These are phyloP conservation scores for Colletotrichum lini DNA, from an alignment of 2,329 filamentous ascomycete species.

Conservation along the genomic window DNA sequence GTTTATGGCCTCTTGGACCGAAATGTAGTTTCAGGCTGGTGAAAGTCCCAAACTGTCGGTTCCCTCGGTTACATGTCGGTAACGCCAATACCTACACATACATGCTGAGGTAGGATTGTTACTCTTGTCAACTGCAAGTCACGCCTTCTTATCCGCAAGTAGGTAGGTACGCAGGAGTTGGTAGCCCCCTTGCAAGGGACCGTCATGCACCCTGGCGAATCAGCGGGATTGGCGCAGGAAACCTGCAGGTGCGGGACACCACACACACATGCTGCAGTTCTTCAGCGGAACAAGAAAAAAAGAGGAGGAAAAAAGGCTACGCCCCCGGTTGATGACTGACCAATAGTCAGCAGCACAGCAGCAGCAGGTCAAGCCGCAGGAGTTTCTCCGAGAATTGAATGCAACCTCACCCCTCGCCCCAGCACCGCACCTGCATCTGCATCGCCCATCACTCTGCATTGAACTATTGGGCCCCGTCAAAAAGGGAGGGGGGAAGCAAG, in stretches of 20 bases:
- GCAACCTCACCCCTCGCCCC: neutral
- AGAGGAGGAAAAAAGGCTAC: no score
- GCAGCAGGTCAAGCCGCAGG: neutral
- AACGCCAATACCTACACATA: no score
- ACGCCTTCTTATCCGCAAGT: neutral
- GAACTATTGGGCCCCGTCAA: slow-evolving; percentile 8
- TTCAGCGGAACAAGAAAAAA: slow-evolving; percentile 5
- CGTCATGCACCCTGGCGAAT: neutral
- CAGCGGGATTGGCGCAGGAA: slow-evolving; percentile 21
- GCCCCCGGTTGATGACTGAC: neutral
- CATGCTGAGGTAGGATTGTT: neutral
- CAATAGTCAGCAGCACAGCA: neutral
- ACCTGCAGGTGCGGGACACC: slow-evolving; percentile 6
- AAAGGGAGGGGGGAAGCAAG: neutral
- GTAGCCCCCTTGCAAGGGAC: neutral
- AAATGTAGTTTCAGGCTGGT: slow-evolving; percentile 12
- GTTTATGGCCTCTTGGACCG: neutral
- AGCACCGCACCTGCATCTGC: neutral
- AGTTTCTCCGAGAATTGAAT: neutral
- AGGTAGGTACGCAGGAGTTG: neutral
- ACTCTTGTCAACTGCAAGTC: neutral
- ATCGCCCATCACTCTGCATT: slow-evolving; percentile 12
- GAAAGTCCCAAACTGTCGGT: slow-evolving; percentile 4
- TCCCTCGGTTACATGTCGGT: neutral
- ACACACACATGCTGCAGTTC: neutral